Percentiles rank a stretch among this genome's conserved stretches.
phyloP scores from a whole-genome alignment of 345 rosid genomes.

The Sisymbrium irio region DNA sequence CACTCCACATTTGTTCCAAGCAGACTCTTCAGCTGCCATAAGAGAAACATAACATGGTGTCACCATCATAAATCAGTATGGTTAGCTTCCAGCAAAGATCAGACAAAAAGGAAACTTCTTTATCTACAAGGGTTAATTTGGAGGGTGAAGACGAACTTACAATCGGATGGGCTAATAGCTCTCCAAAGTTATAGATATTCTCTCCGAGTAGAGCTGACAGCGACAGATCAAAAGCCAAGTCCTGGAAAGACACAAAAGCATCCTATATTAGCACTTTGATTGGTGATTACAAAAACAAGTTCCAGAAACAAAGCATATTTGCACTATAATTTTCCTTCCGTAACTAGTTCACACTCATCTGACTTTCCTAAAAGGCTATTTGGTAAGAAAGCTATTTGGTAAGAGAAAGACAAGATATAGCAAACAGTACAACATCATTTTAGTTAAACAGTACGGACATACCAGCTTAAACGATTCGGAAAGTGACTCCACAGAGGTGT shows the following conservation, averaged over 20 bases:
- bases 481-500: constrained; percentile 40
- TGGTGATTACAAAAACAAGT: background rate
- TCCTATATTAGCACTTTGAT: background rate
- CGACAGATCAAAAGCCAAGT: constrained; percentile 93
- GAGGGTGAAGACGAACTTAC: constrained; percentile 41
- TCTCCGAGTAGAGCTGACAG: constrained; percentile 96
- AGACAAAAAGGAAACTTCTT: background rate
- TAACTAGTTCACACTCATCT: too few species aligned
- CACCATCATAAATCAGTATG: background rate
- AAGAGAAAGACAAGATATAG: background rate
- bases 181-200: constrained; percentile 95
- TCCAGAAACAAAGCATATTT: background rate
- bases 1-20: constrained; percentile 85
- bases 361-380: background rate
- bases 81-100: background rate
- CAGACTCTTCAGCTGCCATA: constrained; percentile 75
- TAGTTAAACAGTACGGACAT: background rate
- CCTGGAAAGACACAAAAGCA: constrained; percentile 44
- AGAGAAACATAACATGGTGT: constrained; percentile 8
- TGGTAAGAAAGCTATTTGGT: background rate
- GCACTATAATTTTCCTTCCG: background rate
- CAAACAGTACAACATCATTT: background rate
- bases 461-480: constrained; percentile 41
- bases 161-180: constrained; percentile 95
- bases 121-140: background rate